Evolutionary conservation across 306 rosid species (phyloP), one percentile per base, ranked within the genome.

Genomic region (Corylus americana): DNA sequence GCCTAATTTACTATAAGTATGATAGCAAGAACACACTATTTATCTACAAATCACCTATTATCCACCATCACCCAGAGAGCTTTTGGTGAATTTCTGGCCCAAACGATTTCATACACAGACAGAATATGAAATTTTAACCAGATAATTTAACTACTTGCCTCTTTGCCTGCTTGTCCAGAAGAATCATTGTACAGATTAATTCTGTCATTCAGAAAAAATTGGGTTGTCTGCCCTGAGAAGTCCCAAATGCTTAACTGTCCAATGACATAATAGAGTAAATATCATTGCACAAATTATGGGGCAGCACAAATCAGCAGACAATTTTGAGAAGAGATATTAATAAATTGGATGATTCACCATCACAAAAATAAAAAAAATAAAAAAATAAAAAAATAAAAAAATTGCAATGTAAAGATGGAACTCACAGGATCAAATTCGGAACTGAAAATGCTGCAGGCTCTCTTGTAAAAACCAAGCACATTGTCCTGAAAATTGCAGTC

Each of bases 241-340:
- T 92, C 98, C 98, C 96, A 94, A 89, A 94, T 90, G 73, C 86
- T 92, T 85, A 92, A 75, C 98, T 92, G 96, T 84, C 82, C 66
- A 85, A 79, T 77, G 79, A 80, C 70, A 79, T 78, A 55, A 83
- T 18, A 73, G 64, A 50, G 77, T 73, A 78, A 73, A 74, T 74
- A 81, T 73, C 81, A 85, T 48, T 83, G 61, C 74, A 55, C 49
- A 31, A 74, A 76, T 37, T 51, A 78, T 12, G 37, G 39, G 29
- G 9, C 16, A 62, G 18, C 39, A 13, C 18, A 27, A 25, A 9
- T 7, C 17, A 62, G 29, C 44, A 62, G 42, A 78, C 45, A 83
- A 13, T 50, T 35, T 42, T 37, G 69, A 16, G 35, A 71, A n/a
- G 69, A 73, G 54, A 35, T 37, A 62, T 61, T 51, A 68, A 82